Evolutionary conservation across 2,329 filamentous ascomycete species (phyloP).

Genomic region (Allantophomopsis cytisporea): DNA sequence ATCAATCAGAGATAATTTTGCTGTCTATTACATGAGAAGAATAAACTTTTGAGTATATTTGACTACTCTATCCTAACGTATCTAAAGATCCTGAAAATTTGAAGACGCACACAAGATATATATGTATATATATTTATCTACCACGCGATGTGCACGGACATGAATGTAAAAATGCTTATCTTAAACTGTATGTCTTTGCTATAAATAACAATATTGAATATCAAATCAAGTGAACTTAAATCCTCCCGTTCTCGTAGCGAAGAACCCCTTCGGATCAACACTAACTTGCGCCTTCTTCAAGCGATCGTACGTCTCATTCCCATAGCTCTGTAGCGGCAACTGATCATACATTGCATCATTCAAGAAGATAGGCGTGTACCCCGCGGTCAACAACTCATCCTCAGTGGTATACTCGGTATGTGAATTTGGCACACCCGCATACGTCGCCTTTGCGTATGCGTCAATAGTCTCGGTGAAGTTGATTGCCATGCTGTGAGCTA

Average conservation of each 20-base stretch:
- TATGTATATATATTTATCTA: no score
- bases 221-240: no score
- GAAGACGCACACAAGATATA: no score
- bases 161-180: no score
- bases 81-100: no score
- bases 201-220: no score
- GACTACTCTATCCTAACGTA: no score
- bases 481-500: slow-evolving; percentile 4
- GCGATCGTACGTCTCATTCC: slow-evolving; percentile 27
- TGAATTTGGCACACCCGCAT: slow-evolving; percentile 8
- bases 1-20: no score
- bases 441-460: slow-evolving; percentile 4
- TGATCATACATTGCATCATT: slow-evolving; percentile 21
- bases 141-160: no score
- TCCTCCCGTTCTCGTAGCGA: slow-evolving; percentile 27
- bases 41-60: no score
- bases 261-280: slow-evolving; percentile 31
- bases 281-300: slow-evolving; percentile 31
- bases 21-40: no score
- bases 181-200: no score
- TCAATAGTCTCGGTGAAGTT: slow-evolving; percentile 7
- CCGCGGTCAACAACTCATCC: slow-evolving; percentile 1
- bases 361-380: slow-evolving; percentile 19
- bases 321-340: slow-evolving; percentile 29
- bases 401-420: slow-evolving; percentile 4